Conservation (phyloP, 1,284 basidiomycete genomes). For the Macrocystidia cucumis region DNA sequence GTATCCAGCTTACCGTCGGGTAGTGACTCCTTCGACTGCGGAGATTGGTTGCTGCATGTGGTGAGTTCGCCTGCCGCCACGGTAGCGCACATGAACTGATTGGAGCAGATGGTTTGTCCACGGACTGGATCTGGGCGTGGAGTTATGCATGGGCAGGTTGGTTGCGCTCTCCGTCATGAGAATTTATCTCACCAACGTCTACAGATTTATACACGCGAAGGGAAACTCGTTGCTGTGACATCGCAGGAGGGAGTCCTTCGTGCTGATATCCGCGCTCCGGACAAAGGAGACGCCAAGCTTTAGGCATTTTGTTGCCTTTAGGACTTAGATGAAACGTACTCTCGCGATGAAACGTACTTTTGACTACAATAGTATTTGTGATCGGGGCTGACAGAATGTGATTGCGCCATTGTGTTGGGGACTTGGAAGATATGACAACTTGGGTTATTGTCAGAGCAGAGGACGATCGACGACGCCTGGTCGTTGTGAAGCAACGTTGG, state of each 20-base stretch:
- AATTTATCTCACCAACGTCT: conserved; percentile 4
- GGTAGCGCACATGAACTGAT: no score
- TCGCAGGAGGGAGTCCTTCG: conserved; percentile 81
- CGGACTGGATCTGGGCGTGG: conserved; percentile 68
- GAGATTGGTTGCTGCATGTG: conserved; percentile 77
- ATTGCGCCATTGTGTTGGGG: no score
- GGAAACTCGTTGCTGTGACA: conserved; percentile 69
- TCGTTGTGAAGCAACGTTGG: no score
- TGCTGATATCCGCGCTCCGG: conserved; percentile 40
- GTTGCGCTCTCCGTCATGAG: conserved; percentile 15
- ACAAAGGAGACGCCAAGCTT: conserved; percentile 28
- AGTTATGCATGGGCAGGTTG: conserved; percentile 66
- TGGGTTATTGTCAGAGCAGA: no score
- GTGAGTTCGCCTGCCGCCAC: conserved; percentile 37
- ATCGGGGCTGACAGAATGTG: no score
- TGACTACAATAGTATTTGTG: no score
- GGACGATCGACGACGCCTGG: no score
- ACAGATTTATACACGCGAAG: conserved; percentile 71
- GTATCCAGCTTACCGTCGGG: conserved; percentile 4
- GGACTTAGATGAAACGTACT: no score
- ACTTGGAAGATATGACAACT: no score
- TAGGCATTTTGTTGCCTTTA: no score
- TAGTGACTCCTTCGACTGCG: conserved; percentile 71
- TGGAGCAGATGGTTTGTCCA: conserved; percentile 61
- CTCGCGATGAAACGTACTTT: no score